Base-by-base conservation (phyloP, 192 early-diverging fungal genomes). In the Piromyces finnis region DNA sequence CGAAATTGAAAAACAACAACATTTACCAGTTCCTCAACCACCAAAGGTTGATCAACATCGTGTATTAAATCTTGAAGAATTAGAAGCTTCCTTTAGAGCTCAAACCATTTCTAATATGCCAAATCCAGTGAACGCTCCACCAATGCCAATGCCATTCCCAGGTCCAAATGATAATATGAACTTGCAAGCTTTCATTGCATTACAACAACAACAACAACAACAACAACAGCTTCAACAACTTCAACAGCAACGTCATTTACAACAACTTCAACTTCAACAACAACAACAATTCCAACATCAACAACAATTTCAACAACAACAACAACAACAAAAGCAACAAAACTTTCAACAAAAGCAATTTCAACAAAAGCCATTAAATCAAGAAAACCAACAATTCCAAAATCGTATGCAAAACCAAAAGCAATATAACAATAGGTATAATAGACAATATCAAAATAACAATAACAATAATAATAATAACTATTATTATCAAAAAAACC, bases 1-100 rank as follows among this genome's bases (percentile, higher is more conserved):
- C 80, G 28, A 30, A 81, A 79, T 41, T 84, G 15, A 77, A 28
- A 29, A 22, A 32, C 15, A 77, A 28, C 81, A 29, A 18, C 28
- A 26, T 32, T 32, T 32, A 7, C 29, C 28, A 35, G n/a, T 35
- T 17, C n/a, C 30, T 27, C 13, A 51, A 51, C 28, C 29, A 13
- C 29, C 29, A 29, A 30, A 32, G 15, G n/a, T 68, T 35, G 41
- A n/a, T 77, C 82, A 37, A 18, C 79, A 88, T 39, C 92, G 86
- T 82, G 85, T 89, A 79, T 82, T 92, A 81, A 93, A 90, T 29
- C 82, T 94, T 85, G 93, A 88, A 11, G 93, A 94, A 78, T 86
- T 94, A 0, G 93, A 94, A 81, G 89, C 92, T 68, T 86, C 91
- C 5, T 29, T 93, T 83, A 28, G 84, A 3, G 79, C 79, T 30